A percentile compares a stretch with the other conserved stretches of the same genome.
Evolutionary conservation across 495 filamentous ascomycete species (phyloP).

Genomic region (Trichoderma reesei): DNA sequence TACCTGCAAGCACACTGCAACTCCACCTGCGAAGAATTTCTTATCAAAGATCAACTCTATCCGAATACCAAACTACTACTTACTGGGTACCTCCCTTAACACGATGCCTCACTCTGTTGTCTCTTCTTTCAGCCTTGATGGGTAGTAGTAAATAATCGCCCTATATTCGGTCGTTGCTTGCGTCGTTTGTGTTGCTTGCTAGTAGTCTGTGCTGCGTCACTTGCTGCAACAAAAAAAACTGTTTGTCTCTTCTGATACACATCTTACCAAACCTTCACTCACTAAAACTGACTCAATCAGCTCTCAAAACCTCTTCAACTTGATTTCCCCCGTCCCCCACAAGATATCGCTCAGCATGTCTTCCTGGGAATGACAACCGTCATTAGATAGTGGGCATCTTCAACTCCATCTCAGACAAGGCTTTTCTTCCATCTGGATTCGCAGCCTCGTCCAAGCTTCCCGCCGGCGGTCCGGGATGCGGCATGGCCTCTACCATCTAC

Average conservation of each 20-base stretch:
- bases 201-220: no score
- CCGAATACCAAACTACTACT: not conserved
- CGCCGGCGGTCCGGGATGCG: constrained; percentile 34
- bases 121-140: no score
- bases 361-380: not conserved
- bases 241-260: no score
- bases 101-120: no score
- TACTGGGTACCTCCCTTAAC: not conserved
- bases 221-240: no score
- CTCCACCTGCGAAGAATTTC: not conserved
- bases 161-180: not conserved
- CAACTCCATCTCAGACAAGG: not conserved
- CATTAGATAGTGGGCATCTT: not conserved
- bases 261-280: no score
- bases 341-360: not conserved
- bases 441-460: not conserved
- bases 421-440: not conserved
- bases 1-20: not conserved
- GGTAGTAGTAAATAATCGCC: not conserved
- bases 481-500: not conserved
- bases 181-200: not conserved
- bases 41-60: not conserved
- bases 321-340: not conserved
- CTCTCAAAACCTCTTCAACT: not conserved
- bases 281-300: not conserved